A percentile compares a stretch with the other conserved stretches of the same genome.
phyloP scores from a whole-genome alignment of 805 yeast genomes.

The Yarrowia hollandica region DNA sequence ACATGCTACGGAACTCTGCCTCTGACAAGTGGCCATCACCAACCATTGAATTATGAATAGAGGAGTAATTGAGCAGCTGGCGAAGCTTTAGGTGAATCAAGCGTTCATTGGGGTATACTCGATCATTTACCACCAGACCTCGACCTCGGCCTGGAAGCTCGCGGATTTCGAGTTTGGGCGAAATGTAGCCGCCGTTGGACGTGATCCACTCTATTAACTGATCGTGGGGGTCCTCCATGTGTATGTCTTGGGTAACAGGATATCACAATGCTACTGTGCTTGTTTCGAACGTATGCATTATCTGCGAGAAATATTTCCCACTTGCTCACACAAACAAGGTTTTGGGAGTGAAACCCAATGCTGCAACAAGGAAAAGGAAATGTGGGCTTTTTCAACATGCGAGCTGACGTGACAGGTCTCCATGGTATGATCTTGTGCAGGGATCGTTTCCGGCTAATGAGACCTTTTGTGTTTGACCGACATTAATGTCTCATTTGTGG shows the following conservation, averaged over 20 bases:
- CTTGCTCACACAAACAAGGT: not conserved
- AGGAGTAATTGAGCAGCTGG: slow-evolving; percentile 26
- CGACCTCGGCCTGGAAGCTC: slow-evolving; percentile 20
- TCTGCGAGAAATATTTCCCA: slow-evolving; percentile 21
- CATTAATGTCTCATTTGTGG: no score
- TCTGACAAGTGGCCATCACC: not conserved
- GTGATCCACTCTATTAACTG: slow-evolving; percentile 25
- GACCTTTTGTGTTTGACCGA: no score
- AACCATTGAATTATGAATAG: not conserved
- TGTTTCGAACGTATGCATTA: not conserved
- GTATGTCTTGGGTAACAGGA: not conserved
- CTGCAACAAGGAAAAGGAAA: not conserved
- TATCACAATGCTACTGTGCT: not conserved
- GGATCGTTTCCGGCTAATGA: no score
- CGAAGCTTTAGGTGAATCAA: slow-evolving; percentile 19
- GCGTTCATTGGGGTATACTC: slow-evolving; percentile 25
- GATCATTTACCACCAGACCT: slow-evolving; percentile 23
- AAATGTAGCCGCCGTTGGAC: slow-evolving; percentile 20
- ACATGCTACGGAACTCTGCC: slow-evolving; percentile 17
- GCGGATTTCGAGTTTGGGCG: slow-evolving; percentile 16
- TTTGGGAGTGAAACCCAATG: not conserved
- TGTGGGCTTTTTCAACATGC: no score
- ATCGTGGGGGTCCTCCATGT: slow-evolving; percentile 5
- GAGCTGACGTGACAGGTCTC: not conserved
- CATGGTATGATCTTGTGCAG: not conserved